A percentile compares a stretch with the other conserved stretches of the same genome.
These are phyloP conservation scores for Aspergillus neotritici DNA, from an alignment of 2,329 filamentous ascomycete genomes.

Conservation along the genomic window DNA sequence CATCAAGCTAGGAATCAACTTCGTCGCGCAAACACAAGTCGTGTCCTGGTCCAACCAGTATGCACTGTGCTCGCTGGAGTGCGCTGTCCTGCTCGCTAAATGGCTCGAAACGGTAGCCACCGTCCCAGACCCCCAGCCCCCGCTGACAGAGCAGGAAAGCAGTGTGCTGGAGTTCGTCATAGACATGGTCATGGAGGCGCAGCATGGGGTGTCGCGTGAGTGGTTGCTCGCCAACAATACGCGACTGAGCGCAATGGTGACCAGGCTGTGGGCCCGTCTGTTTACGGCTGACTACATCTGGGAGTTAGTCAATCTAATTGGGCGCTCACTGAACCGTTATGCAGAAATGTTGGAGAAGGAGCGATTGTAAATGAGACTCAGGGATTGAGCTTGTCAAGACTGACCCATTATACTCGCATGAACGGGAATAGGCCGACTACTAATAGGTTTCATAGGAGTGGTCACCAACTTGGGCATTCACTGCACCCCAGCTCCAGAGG, in stretches of 20 bases:
- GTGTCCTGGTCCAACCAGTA: slow-evolving; percentile 56
- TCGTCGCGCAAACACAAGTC: slow-evolving; percentile 51
- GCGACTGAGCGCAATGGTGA: slow-evolving; percentile 27
- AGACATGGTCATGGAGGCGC: slow-evolving; percentile 34
- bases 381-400: too few relatives aligned
- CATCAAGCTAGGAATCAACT: slow-evolving; percentile 50
- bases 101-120: slow-evolving; percentile 31
- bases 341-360: slow-evolving; percentile 25
- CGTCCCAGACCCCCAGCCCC: slow-evolving; percentile 18
- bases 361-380: too few relatives aligned
- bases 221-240: slow-evolving; percentile 31
- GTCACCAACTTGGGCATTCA: background rate
- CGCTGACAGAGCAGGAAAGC: slow-evolving; percentile 28
- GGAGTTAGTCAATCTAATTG: slow-evolving; percentile 33
- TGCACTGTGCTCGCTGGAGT: slow-evolving; percentile 51
- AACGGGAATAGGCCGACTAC: too few relatives aligned
- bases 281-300: slow-evolving; percentile 35
- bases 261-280: slow-evolving; percentile 30
- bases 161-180: slow-evolving; percentile 32
- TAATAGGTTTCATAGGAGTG: too few relatives aligned
- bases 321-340: slow-evolving; percentile 29
- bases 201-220: slow-evolving; percentile 26
- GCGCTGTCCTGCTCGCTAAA: slow-evolving; percentile 50
- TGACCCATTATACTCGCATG: too few relatives aligned
- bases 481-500: slow-evolving; percentile 3